These are phyloP conservation scores for Discostella stelligeroides DNA, from an alignment of 108 stramenopile species.

Conservation along the genomic window DNA sequence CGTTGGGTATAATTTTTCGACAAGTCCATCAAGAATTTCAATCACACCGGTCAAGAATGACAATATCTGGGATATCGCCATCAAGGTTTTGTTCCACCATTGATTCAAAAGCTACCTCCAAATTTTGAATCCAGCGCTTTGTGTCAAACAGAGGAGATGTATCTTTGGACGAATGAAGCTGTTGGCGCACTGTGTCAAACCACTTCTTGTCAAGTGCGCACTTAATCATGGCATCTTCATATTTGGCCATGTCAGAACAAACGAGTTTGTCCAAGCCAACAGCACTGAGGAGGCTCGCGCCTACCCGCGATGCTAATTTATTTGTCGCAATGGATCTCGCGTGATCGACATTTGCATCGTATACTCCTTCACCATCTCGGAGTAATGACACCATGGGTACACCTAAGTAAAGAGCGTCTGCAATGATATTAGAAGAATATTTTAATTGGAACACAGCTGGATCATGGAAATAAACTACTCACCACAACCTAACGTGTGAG, in stretches of 20 bases:
- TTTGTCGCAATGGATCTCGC: constrained; percentile 48
- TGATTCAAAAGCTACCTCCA: constrained; percentile 43
- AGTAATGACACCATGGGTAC: constrained; percentile 81
- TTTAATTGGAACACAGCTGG: no score
- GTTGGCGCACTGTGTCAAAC: constrained; percentile 31
- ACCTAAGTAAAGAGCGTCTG: constrained; percentile 51
- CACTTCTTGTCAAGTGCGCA: constrained; percentile 53
- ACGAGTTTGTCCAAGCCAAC: constrained; percentile 62
- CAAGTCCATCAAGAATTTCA: neutral
- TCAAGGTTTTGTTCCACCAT: constrained; percentile 13
- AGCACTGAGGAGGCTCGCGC: constrained; percentile 64
- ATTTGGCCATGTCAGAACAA: constrained; percentile 48
- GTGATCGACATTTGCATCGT: constrained; percentile 6
- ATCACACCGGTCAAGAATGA: constrained; percentile 1
- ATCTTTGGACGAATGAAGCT: constrained; percentile 13
- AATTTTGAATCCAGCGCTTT: constrained; percentile 52
- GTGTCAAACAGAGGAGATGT: constrained; percentile 58
- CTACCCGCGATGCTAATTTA: constrained; percentile 83
- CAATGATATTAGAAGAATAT: no score
- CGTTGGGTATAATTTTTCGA: no score
- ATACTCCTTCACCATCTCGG: constrained; percentile 3
- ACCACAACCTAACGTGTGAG: constrained; percentile 87
- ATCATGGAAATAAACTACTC: constrained; percentile 43
- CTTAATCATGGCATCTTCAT: constrained; percentile 70
- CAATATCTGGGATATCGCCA: constrained; percentile 25